Conservation (phyloP, 2,329 filamentous ascomycete species). For the Chaetomium sp. region DNA sequence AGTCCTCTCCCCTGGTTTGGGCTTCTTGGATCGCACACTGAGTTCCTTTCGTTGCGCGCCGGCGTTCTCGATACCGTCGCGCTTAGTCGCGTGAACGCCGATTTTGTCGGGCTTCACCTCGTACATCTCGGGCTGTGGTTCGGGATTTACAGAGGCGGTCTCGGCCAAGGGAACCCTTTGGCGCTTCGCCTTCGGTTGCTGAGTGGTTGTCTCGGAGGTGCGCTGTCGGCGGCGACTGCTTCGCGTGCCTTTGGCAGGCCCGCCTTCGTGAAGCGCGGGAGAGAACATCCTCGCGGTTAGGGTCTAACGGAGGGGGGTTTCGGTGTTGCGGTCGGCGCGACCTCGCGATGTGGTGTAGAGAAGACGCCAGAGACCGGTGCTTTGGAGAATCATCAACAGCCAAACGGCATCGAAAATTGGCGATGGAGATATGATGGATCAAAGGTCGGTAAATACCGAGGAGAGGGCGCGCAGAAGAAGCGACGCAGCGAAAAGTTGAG, state of each 20-base stretch:
- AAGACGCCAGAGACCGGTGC: neutral
- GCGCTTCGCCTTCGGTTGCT: conserved; percentile 64
- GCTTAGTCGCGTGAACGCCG: conserved; percentile 48
- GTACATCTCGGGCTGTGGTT: conserved; percentile 54
- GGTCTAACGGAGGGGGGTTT: conserved; percentile 19
- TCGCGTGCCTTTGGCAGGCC: conserved; percentile 59
- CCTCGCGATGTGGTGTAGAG: conserved; percentile 20
- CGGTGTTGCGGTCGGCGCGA: conserved; percentile 22
- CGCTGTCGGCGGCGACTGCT: conserved; percentile 62
- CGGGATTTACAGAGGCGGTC: conserved; percentile 58
- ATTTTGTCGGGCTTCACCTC: conserved; percentile 59
- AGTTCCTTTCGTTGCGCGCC: conserved; percentile 50
- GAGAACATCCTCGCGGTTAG: conserved; percentile 58
- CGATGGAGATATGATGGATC: conserved; percentile 18
- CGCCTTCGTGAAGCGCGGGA: conserved; percentile 53
- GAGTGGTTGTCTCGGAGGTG: conserved; percentile 55
- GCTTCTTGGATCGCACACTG: conserved; percentile 63
- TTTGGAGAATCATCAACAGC: conserved; percentile 25
- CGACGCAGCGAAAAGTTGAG: conserved; percentile 13
- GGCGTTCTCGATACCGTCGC: conserved; percentile 51
- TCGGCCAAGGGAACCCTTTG: conserved; percentile 61
- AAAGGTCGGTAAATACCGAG: conserved; percentile 8
- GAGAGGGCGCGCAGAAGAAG: conserved; percentile 15
- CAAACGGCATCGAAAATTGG: conserved; percentile 11
- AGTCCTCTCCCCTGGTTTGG: conserved; percentile 62